phyloP scores from a whole-genome alignment of 352 stramenopile species.

The Phytophthora fragariae region DNA sequence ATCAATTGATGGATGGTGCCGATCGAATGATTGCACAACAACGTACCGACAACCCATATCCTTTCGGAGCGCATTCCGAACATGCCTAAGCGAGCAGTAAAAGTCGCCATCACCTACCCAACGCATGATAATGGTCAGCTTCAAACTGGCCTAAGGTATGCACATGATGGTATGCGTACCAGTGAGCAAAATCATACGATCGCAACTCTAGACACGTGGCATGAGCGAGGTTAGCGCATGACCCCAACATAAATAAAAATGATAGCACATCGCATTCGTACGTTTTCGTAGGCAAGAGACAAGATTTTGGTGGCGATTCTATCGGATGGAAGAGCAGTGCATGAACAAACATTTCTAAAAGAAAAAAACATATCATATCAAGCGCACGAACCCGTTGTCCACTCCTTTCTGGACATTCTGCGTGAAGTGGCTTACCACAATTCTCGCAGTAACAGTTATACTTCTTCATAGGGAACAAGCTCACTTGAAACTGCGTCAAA shows the following conservation, averaged over 20 bases:
- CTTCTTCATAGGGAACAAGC: constrained; percentile 87
- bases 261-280: constrained; percentile 27
- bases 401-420: constrained; percentile 89
- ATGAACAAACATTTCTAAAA: neutral
- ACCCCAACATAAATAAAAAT: constrained; percentile 4
- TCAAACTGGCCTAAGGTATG: neutral
- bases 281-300: constrained; percentile 86
- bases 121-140: constrained; percentile 7
- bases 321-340: neutral
- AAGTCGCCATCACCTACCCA: constrained; percentile 83
- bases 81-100: constrained; percentile 84
- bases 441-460: constrained; percentile 74
- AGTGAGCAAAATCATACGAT: constrained; percentile 84
- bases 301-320: constrained; percentile 91
- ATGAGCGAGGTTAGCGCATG: constrained; percentile 12
- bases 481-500: constrained; percentile 76
- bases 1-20: neutral
- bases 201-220: constrained; percentile 60
- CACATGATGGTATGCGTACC: constrained; percentile 43
- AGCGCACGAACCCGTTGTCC: constrained; percentile 77
- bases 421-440: constrained; percentile 68
- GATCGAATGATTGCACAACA: neutral
- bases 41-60: constrained; percentile 86
- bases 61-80: constrained; percentile 84
- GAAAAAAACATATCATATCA: neutral